Evolutionary conservation across 1,284 basidiomycete species (phyloP).

Genomic region (Malassezia arunalokei): DNA sequence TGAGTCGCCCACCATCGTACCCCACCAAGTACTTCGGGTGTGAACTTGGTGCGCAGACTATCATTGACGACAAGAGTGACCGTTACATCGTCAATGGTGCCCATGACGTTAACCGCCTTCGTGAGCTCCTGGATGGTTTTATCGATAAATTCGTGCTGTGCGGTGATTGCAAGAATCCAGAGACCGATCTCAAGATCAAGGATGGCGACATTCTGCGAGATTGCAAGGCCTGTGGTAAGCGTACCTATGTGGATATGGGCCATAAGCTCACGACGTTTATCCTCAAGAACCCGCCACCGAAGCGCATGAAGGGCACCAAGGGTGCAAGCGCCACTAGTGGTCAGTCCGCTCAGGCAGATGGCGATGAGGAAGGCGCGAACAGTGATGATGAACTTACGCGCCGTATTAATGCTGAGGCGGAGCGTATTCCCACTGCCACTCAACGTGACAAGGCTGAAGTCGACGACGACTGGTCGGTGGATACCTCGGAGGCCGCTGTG

Average conservation of each 20-base stretch:
- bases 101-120: constrained; percentile 78
- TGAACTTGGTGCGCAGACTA: constrained; percentile 94
- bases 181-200: constrained; percentile 87
- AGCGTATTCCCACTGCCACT: constrained; percentile 49
- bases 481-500: constrained; percentile 82
- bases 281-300: constrained; percentile 81
- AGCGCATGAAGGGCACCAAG: constrained; percentile 50
- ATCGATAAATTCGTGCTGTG: constrained; percentile 95
- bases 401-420: constrained; percentile 52
- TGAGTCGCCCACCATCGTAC: constrained; percentile 83
- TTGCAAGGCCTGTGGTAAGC: constrained; percentile 95
- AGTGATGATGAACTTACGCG: constrained; percentile 49
- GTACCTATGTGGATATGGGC: constrained; percentile 84
- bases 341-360: constrained; percentile 56
- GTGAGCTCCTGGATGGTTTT: constrained; percentile 89
- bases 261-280: constrained; percentile 96
- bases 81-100: constrained; percentile 98
- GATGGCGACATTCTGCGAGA: constrained; percentile 76
- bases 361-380: constrained; percentile 33
- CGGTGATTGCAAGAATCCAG: constrained; percentile 95
- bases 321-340: constrained; percentile 50
- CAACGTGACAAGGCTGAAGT: constrained; percentile 49
- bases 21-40: constrained; percentile 99
- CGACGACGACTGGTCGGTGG: constrained; percentile 71
- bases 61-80: constrained; percentile 89